Base-by-base conservation (phyloP, 176 grass and related monocot genomes). In the Avena sativa region DNA sequence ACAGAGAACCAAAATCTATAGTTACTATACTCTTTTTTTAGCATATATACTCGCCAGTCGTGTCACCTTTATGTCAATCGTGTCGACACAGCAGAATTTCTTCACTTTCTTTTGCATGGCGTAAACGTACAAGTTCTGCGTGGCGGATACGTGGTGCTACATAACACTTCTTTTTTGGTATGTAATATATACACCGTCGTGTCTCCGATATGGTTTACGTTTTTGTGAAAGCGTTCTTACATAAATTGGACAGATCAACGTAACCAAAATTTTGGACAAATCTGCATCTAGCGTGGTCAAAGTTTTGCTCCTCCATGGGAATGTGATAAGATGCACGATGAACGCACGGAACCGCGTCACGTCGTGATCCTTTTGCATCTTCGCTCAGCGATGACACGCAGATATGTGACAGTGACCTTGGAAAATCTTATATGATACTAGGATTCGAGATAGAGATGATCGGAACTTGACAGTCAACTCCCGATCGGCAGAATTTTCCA, bases 311-410 rank as follows among this genome's bases (percentile, higher is more conserved):
- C 49, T 46, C 40, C 53, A 21, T 63, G 59, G 21, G 5, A 60
- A 43, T 1, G 40, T 7, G 5, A 60, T 59, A 19, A 10, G 63
- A 14, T 15, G 32, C 48, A 23, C 2, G 66, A 47, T 9, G 66
- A 67, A 6, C 55, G 21, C 65, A 36, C 74, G 81, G 43, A 64
- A 84, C 9, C 55, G 87, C 87, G 87, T 84, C 81, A 72, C 44
- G n/a, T 47, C 71, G 65, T 79, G 9, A 79, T 79, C 81, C 81
- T 63, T 65, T 30, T 63, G 61, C 23, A 12, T 0, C 3, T 63
- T 63, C 61, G 9, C 2, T 12, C 63, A 5, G 74, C 25, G 86
- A 53, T 62, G 74, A 72, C 71, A 57, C 75, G 81, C 32, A 19
- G 9, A 19, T 12, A 73, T 46, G 12, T 73, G 74, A 72, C 28